phyloP scores from a whole-genome alignment of 306 rosid species.

The Luffa acutangula region DNA sequence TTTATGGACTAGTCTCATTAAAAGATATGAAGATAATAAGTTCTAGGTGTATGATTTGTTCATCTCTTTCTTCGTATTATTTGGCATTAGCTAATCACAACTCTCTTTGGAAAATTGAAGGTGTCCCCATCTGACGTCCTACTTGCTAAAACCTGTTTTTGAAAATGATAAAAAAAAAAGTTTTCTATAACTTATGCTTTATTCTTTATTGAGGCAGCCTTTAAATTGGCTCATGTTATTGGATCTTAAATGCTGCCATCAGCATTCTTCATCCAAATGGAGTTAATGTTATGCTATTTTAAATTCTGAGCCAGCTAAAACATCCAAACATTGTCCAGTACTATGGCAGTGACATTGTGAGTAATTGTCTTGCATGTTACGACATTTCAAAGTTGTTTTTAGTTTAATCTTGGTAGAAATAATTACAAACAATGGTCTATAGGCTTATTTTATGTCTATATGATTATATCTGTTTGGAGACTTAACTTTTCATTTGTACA shows the following conservation, averaged over 20 bases:
- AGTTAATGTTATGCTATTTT: neutral
- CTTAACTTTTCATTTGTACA: constrained; percentile 12
- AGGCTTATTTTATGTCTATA: neutral
- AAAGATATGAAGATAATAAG: neutral
- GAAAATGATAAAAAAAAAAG: neutral
- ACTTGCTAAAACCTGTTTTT: neutral
- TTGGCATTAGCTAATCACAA: neutral
- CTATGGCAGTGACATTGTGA: constrained; percentile 85
- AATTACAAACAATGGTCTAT: neutral
- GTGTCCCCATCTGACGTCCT: neutral
- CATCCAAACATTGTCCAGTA: constrained; percentile 95
- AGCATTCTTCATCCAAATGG: neutral
- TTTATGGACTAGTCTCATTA: neutral
- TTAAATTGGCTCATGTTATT: neutral
- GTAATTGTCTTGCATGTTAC: constrained; percentile 25
- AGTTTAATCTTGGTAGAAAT: neutral
- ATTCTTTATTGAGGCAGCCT: neutral
- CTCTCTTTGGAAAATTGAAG: no score
- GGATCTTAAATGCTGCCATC: neutral
- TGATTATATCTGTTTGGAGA: neutral
- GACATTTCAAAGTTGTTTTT: constrained; percentile 8
- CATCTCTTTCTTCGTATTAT: neutral
- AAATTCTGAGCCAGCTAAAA: constrained; percentile 58
- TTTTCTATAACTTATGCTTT: neutral
- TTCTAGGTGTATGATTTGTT: neutral